These are phyloP conservation scores for Durusdinium trenchii DNA, from an alignment of 73 alveolate species.

Conservation along the genomic window DNA sequence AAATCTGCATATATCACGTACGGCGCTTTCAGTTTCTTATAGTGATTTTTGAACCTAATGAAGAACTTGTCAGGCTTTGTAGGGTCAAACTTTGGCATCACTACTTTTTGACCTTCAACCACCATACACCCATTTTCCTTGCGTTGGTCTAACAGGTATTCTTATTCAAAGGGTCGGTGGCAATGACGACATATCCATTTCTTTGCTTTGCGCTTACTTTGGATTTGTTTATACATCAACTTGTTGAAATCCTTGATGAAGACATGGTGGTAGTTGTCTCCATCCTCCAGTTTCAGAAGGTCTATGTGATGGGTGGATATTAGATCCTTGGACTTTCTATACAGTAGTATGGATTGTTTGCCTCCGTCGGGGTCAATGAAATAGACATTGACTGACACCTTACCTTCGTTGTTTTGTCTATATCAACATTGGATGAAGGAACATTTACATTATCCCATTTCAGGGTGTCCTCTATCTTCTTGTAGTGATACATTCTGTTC, in stretches of 20 bases:
- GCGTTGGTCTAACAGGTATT: not conserved
- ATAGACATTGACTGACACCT: not conserved
- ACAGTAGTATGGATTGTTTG: not conserved
- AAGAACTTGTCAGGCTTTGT: no score
- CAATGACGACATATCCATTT: not conserved
- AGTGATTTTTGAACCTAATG: not conserved
- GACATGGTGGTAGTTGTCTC: not conserved
- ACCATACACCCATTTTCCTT: conserved; percentile 8
- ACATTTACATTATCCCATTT: not conserved
- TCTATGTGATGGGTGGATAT: not conserved
- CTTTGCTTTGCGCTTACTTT: not conserved
- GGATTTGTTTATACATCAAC: not conserved
- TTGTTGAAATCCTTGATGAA: not conserved
- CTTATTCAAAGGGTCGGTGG: not conserved
- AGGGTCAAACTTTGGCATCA: not conserved
- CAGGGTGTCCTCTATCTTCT: not conserved
- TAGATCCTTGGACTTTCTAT: not conserved
- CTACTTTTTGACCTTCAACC: not conserved
- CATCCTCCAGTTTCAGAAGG: not conserved
- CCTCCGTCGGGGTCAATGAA: not conserved
- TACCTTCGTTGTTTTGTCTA: conserved; percentile 11
- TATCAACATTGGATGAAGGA: conserved; percentile 51
- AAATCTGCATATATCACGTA: conserved; percentile 12
- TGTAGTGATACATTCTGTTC: not conserved
- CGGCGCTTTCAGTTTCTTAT: not conserved